A percentile compares a stretch with the other conserved stretches of the same genome.
Evolutionary conservation across 257 asterid species (phyloP).

Genomic region (Phtheirospermum japonicum): DNA sequence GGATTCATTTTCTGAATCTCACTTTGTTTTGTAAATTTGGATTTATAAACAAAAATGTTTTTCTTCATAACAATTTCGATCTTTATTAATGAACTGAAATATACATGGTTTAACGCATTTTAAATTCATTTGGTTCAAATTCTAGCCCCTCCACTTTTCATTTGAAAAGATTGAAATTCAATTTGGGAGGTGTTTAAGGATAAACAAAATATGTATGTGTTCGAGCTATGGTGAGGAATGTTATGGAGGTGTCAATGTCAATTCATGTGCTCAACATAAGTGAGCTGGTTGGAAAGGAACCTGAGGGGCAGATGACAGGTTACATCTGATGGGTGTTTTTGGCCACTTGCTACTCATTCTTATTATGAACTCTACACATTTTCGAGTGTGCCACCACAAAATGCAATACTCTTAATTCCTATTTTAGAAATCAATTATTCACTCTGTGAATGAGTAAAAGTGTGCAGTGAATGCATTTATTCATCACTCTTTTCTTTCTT

Average conservation of each 20-base stretch:
- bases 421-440: conserved; percentile 13
- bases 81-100: no score
- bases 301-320: conserved; percentile 24
- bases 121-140: no score
- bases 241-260: conserved; percentile 30
- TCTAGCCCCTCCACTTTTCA: no score
- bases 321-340: conserved; percentile 20
- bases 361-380: no score
- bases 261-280: neutral
- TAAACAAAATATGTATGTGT: neutral
- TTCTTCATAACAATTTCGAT: neutral
- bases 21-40: no score
- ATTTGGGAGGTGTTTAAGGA: conserved; percentile 31
- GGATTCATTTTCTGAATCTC: no score
- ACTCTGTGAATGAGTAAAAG: conserved; percentile 11
- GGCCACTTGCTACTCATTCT: conserved; percentile 19
- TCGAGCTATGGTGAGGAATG: conserved; percentile 22
- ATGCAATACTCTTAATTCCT: neutral
- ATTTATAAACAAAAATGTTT: no score
- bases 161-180: no score
- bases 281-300: conserved; percentile 32
- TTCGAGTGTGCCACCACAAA: no score
- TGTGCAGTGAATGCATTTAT: conserved; percentile 8
- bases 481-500: neutral
- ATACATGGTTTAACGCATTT: no score